Evolutionary conservation across 2,329 filamentous ascomycete species (phyloP).

Genomic region (Ambrosiella xylebori): DNA sequence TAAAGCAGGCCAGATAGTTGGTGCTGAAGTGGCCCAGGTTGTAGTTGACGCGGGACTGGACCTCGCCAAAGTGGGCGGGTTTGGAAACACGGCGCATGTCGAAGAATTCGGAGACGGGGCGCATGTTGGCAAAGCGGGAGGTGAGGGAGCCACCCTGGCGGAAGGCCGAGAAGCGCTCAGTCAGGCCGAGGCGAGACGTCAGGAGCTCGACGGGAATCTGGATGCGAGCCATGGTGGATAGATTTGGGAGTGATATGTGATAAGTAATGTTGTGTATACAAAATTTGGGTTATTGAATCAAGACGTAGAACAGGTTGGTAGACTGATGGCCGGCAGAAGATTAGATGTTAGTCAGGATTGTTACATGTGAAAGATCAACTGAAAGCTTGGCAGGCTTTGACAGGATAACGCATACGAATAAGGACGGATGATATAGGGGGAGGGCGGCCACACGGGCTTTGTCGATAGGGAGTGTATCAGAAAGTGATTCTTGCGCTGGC

Average conservation of each 20-base stretch:
- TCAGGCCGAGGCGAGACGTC: conserved; percentile 76
- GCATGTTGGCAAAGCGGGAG: conserved; percentile 79
- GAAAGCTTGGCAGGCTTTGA: neutral
- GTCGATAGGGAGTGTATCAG: neutral
- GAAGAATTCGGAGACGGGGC: conserved; percentile 81
- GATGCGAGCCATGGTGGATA: conserved; percentile 55
- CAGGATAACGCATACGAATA: neutral
- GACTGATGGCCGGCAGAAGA: neutral
- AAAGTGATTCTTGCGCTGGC: too few species aligned
- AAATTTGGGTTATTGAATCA: neutral
- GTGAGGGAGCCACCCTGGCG: conserved; percentile 55
- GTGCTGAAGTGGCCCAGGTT: conserved; percentile 94
- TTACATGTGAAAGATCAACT: neutral
- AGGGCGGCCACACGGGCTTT: neutral
- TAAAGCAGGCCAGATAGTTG: conserved; percentile 90
- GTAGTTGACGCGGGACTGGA: conserved; percentile 89
- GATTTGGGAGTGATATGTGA: conserved; percentile 7
- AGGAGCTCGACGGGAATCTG: conserved; percentile 83
- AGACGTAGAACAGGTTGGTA: conserved; percentile 3
- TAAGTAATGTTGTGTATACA: neutral
- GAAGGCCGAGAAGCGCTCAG: conserved; percentile 69
- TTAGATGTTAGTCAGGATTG: neutral
- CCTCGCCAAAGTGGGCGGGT: conserved; percentile 75
- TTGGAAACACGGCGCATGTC: conserved; percentile 93
- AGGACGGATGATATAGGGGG: neutral